A percentile compares a stretch with the other conserved stretches of the same genome.
phyloP scores from a whole-genome alignment of 352 stramenopile genomes.

The Phytophthora aleatoria region DNA sequence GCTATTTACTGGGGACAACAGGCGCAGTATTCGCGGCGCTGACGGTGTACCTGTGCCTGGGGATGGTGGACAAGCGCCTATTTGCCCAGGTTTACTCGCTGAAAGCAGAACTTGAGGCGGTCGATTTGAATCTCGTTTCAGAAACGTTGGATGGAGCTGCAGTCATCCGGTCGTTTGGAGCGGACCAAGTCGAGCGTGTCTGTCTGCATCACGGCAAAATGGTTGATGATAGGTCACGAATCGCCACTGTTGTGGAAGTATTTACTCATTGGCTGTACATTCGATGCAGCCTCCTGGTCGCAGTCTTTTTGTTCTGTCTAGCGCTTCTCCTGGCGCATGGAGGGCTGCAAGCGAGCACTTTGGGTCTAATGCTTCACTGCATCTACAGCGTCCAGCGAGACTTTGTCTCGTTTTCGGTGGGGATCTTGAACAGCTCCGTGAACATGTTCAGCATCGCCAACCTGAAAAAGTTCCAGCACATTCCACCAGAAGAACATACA shows the following conservation, averaged over 20 bases:
- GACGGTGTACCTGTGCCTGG: slow-evolving; percentile 33
- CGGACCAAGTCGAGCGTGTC: slow-evolving; percentile 33
- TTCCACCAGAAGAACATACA: slow-evolving; percentile 40
- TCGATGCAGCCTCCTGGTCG: slow-evolving; percentile 38
- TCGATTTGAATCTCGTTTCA: slow-evolving; percentile 43
- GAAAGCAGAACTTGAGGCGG: slow-evolving; percentile 30
- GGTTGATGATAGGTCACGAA: slow-evolving; percentile 38
- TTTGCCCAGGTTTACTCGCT: slow-evolving; percentile 45
- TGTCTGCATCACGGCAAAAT: slow-evolving; percentile 37
- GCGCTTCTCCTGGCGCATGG: slow-evolving; percentile 36
- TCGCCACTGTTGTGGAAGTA: slow-evolving; percentile 35
- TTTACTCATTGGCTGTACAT: slow-evolving; percentile 45
- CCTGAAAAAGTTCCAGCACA: slow-evolving; percentile 63
- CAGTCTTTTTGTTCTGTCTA: slow-evolving; percentile 39
- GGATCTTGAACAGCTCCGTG: slow-evolving; percentile 41
- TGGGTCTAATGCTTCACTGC: slow-evolving; percentile 41
- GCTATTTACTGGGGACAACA: slow-evolving; percentile 36
- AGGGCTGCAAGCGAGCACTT: slow-evolving; percentile 27
- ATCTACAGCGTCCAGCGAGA: slow-evolving; percentile 45
- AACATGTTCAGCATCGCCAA: slow-evolving; percentile 45
- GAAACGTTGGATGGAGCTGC: slow-evolving; percentile 45
- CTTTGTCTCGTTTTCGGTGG: slow-evolving; percentile 40
- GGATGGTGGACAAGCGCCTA: slow-evolving; percentile 40
- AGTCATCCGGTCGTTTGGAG: slow-evolving; percentile 46
- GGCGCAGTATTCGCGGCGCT: slow-evolving; percentile 29